These are phyloP conservation scores for Sinapis alba DNA, from an alignment of 441 rosid genomes.

Conservation along the genomic window DNA sequence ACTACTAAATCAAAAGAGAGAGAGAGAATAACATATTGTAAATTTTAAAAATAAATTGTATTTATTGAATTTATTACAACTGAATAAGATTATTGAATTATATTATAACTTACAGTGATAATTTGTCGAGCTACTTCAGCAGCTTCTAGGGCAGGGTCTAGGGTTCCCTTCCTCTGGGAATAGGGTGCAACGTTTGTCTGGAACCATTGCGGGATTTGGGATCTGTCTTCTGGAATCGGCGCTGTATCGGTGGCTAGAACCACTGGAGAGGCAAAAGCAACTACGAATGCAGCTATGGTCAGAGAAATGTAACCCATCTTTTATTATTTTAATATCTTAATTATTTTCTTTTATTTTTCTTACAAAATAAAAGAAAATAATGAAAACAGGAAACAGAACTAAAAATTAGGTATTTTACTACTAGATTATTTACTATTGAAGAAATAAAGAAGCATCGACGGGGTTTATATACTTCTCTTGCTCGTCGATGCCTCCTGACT, in stretches of 20 bases:
- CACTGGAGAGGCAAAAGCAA: slow-evolving; percentile 13
- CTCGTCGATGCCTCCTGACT: slow-evolving; percentile 6
- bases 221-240: slow-evolving; percentile 31
- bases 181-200: slow-evolving; percentile 20
- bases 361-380: slow-evolving; percentile 26
- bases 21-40: too few species aligned
- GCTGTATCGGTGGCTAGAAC: slow-evolving; percentile 28
- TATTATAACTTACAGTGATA: slow-evolving; percentile 22
- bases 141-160: slow-evolving; percentile 36
- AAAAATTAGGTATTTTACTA: not conserved
- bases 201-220: slow-evolving; percentile 36
- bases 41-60: too few species aligned
- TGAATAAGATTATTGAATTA: not conserved
- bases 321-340: not conserved
- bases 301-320: slow-evolving; percentile 35
- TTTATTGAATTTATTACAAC: not conserved
- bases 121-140: slow-evolving; percentile 28
- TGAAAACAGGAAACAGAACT: not conserved
- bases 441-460: not conserved
- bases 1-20: too few species aligned
- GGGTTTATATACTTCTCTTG: slow-evolving; percentile 27
- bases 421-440: not conserved
- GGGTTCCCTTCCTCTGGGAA: slow-evolving; percentile 18
- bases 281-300: slow-evolving; percentile 12
- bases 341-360: slow-evolving; percentile 22